phyloP scores from a whole-genome alignment of 495 filamentous ascomycete genomes.

The Sphaerosporella brunnea region DNA sequence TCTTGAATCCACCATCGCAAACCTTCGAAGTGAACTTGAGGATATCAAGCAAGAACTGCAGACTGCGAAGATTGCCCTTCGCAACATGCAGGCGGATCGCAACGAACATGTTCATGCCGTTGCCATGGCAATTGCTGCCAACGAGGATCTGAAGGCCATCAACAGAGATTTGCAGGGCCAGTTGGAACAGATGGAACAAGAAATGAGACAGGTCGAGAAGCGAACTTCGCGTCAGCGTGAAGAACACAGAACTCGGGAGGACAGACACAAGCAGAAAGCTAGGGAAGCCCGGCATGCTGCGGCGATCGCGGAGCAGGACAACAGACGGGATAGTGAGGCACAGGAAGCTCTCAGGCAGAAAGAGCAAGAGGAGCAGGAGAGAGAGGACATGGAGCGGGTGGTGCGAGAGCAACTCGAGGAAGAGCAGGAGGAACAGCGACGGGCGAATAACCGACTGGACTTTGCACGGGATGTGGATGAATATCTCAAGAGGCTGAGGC shows the following conservation, averaged over 20 bases:
- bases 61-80: conserved; percentile 41
- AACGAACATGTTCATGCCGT: conserved; percentile 36
- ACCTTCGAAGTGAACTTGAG: conserved; percentile 41
- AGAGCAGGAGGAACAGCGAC: conserved; percentile 1
- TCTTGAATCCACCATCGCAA: conserved; percentile 40
- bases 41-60: conserved; percentile 40
- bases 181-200: conserved; percentile 33
- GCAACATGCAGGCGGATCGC: conserved; percentile 44
- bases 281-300: conserved; percentile 18
- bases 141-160: conserved; percentile 44
- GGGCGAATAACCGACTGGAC: conserved; percentile 7
- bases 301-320: conserved; percentile 11
- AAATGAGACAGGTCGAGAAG: conserved; percentile 13
- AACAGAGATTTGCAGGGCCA: conserved; percentile 35
- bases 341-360: conserved; percentile 8
- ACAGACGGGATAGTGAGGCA: conserved; percentile 11
- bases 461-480: conserved; percentile 18
- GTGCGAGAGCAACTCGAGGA: neutral
- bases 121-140: conserved; percentile 42
- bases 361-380: conserved; percentile 13
- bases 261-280: conserved; percentile 10
- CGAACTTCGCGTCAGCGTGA: conserved; percentile 7
- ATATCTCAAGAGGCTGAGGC: conserved; percentile 16
- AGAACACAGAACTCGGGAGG: conserved; percentile 17
- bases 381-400: neutral